A percentile compares a stretch with the other conserved stretches of the same genome.
Conservation (phyloP, 2,329 filamentous ascomycete species). For the Fragosphaeria purpurea region DNA sequence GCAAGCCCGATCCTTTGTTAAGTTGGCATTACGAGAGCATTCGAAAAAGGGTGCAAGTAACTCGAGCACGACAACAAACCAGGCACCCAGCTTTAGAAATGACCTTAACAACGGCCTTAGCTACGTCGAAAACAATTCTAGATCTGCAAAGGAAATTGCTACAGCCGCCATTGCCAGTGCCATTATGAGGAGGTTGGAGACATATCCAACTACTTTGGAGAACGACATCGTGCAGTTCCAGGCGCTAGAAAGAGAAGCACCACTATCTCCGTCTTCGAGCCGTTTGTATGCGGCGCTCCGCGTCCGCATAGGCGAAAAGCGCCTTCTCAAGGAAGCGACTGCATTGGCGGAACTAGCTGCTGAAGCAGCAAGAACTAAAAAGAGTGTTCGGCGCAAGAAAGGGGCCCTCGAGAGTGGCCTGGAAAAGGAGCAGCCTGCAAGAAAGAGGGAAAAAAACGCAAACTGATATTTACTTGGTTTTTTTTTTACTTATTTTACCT, state of each 20-base stretch:
- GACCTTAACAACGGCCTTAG: too few relatives aligned
- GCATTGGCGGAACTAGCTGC: conserved; percentile 14
- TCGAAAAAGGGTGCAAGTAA: conserved; percentile 1
- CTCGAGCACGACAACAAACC: conserved; percentile 12
- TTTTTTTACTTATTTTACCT: too few relatives aligned
- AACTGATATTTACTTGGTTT: too few relatives aligned
- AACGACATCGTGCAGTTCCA: conserved; percentile 16
- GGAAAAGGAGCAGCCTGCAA: conserved; percentile 1
- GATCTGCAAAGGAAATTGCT: conserved; percentile 24
- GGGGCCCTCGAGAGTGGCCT: not conserved
- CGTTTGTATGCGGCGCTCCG: conserved; percentile 21
- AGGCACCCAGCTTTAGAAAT: too few relatives aligned
- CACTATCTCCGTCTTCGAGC: not conserved
- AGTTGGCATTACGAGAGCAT: conserved; percentile 33
- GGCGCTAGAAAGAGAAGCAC: not conserved
- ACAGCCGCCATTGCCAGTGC: conserved; percentile 27
- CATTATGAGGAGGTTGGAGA: conserved; percentile 15
- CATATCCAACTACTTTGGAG: conserved; percentile 21
- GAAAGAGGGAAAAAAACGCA: conserved; percentile 15
- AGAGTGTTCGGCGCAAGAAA: not conserved
- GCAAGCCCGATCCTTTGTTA: conserved; percentile 41
- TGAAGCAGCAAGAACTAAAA: conserved; percentile 3
- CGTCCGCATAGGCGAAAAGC: conserved; percentile 27
- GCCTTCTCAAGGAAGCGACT: conserved; percentile 18
- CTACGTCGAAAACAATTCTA: too few relatives aligned